Conservation (phyloP, 805 yeast species). For the Allodekkera sacchari region DNA sequence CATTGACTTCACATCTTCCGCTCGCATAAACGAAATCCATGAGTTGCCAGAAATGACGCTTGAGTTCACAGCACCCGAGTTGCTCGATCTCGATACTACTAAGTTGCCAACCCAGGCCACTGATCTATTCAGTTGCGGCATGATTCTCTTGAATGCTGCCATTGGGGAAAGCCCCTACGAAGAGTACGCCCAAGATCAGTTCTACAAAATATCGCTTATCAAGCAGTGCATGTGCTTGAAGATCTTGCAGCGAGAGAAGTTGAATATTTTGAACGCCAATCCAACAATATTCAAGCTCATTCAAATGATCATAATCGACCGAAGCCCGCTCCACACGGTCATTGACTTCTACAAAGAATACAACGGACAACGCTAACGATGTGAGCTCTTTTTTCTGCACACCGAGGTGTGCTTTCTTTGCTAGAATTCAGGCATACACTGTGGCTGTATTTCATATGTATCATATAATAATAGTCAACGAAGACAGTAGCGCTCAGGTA, state of each 20-base stretch:
- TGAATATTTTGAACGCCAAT: conserved; percentile 16
- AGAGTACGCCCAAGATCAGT: conserved; percentile 19
- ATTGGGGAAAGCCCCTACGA: conserved; percentile 38
- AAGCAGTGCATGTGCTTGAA: conserved; percentile 26
- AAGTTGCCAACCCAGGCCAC: conserved; percentile 11
- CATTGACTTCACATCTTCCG: conserved; percentile 41
- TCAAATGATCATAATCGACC: conserved; percentile 20
- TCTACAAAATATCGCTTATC: conserved; percentile 25
- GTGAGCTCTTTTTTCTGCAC: too few species aligned
- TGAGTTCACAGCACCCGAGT: conserved; percentile 40
- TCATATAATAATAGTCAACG: too few species aligned
- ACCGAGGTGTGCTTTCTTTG: too few species aligned
- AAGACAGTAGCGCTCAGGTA: too few species aligned
- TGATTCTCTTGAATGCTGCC: conserved; percentile 35
- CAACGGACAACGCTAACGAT: too few species aligned
- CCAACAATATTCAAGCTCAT: conserved; percentile 14
- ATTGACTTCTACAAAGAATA: too few species aligned
- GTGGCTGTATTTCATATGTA: too few species aligned
- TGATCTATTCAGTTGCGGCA: conserved; percentile 39
- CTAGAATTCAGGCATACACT: too few species aligned
- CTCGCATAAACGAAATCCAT: conserved; percentile 10
- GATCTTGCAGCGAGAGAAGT: conserved; percentile 19
- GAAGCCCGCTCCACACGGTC: conserved; percentile 19
- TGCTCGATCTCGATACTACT: conserved; percentile 25
- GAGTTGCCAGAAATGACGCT: conserved; percentile 27